phyloP scores from a whole-genome alignment of 306 rosid species.

The Sicyos baderoa region DNA sequence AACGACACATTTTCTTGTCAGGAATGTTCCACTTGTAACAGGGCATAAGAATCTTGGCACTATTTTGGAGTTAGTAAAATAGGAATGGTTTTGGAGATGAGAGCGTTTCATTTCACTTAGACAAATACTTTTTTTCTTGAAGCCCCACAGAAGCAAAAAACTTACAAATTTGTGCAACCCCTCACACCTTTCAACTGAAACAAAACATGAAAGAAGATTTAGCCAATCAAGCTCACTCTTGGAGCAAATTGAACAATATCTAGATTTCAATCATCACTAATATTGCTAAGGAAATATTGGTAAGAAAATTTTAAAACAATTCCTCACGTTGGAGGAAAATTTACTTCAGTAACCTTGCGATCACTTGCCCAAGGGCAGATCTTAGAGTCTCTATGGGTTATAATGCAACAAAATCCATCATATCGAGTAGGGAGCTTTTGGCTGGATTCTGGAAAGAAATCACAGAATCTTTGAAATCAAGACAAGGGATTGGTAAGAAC shows the following conservation, averaged over 20 bases:
- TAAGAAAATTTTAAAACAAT: too few relatives aligned
- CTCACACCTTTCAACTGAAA: neutral
- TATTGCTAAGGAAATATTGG: neutral
- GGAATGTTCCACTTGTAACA: neutral
- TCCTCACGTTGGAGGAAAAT: too few relatives aligned
- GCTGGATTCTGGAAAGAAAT: neutral
- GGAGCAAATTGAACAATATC: neutral
- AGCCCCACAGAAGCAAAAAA: neutral
- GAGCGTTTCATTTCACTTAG: too few relatives aligned
- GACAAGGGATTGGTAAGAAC: neutral
- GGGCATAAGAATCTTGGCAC: neutral
- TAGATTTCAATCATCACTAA: neutral
- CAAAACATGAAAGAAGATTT: neutral
- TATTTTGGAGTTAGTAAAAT: too few relatives aligned
- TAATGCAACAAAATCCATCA: neutral
- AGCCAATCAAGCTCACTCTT: conserved; percentile 1
- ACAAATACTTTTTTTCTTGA: too few relatives aligned
- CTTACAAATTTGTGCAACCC: neutral
- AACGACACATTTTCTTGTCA: neutral
- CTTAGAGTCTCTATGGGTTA: neutral
- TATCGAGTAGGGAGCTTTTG: neutral
- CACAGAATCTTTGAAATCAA: neutral
- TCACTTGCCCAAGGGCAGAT: neutral
- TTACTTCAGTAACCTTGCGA: neutral
- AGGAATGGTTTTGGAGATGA: too few relatives aligned